phyloP scores from a whole-genome alignment of 192 early-diverging fungal genomes.

The Coemansia sp. region DNA sequence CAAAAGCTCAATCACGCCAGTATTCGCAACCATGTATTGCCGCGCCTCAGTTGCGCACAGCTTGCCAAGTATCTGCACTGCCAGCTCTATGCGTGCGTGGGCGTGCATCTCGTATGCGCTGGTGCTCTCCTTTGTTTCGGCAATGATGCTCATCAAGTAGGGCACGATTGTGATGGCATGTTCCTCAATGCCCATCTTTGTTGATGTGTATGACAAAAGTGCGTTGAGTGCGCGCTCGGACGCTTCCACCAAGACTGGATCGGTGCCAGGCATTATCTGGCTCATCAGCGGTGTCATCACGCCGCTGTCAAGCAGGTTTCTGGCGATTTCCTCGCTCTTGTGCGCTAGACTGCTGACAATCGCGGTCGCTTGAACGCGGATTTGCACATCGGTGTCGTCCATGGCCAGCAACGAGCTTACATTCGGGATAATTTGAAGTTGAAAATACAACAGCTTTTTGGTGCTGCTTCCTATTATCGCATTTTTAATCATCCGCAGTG shows the following conservation, averaged over 20 bases:
- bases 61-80: constrained; percentile 40
- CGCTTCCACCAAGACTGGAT: constrained; percentile 29
- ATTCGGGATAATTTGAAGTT: constrained; percentile 35
- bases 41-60: constrained; percentile 46
- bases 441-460: constrained; percentile 47
- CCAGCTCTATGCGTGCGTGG: constrained; percentile 46
- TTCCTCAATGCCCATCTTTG: constrained; percentile 28
- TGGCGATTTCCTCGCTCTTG: constrained; percentile 32
- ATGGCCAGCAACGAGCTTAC: constrained; percentile 35
- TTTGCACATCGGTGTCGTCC: constrained; percentile 38
- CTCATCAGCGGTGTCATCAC: constrained; percentile 34
- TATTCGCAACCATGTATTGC: constrained; percentile 49
- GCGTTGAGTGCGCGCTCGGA: constrained; percentile 53
- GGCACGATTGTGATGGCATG: constrained; percentile 24
- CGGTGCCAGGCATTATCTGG: constrained; percentile 38
- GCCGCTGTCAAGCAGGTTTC: constrained; percentile 27
- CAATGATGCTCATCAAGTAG: constrained; percentile 37
- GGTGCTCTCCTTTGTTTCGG: constrained; percentile 12
- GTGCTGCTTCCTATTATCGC: constrained; percentile 49
- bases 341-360: constrained; percentile 50
- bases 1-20: constrained; percentile 36
- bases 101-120: constrained; percentile 27
- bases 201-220: constrained; percentile 32
- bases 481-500: constrained; percentile 51
- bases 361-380: constrained; percentile 43